Evolutionary conservation across 495 filamentous ascomycete species (phyloP).

Genomic region (Cercophora samala): DNA sequence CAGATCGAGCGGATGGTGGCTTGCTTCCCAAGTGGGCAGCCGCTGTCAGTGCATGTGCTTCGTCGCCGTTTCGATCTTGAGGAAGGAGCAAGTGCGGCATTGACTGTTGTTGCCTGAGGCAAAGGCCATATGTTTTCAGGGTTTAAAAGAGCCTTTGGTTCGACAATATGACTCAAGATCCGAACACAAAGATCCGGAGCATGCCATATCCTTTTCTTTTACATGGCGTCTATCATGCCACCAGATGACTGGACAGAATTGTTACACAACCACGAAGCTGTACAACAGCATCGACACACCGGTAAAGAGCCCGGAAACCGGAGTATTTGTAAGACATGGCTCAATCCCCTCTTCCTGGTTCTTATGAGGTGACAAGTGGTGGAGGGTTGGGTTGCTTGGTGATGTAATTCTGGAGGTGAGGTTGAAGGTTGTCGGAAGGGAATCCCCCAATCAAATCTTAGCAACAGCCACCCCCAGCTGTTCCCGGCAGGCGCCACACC

Average conservation of each 20-base stretch:
- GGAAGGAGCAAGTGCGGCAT: neutral
- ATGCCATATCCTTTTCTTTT: neutral
- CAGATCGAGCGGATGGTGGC: neutral
- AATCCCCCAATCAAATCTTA: neutral
- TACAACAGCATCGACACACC: constrained; percentile 79
- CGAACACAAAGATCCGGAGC: neutral
- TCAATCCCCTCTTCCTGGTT: constrained; percentile 47
- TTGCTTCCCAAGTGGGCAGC: neutral
- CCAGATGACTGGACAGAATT: neutral
- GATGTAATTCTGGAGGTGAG: neutral
- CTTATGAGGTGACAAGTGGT: no score
- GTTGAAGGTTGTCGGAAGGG: neutral
- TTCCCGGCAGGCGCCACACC: neutral
- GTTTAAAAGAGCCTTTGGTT: neutral
- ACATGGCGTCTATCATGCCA: neutral
- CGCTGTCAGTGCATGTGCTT: neutral
- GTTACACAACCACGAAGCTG: constrained; percentile 61
- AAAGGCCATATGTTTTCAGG: neutral
- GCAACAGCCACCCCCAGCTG: neutral
- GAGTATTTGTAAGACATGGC: no score
- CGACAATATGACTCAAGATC: neutral
- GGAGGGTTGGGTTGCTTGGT: neutral
- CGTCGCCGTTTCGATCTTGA: neutral
- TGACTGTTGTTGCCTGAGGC: neutral
- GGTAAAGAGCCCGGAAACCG: constrained; percentile 45